These are phyloP conservation scores for Chlorociboria aeruginascens DNA, from an alignment of 495 filamentous ascomycete genomes.

Conservation along the genomic window DNA sequence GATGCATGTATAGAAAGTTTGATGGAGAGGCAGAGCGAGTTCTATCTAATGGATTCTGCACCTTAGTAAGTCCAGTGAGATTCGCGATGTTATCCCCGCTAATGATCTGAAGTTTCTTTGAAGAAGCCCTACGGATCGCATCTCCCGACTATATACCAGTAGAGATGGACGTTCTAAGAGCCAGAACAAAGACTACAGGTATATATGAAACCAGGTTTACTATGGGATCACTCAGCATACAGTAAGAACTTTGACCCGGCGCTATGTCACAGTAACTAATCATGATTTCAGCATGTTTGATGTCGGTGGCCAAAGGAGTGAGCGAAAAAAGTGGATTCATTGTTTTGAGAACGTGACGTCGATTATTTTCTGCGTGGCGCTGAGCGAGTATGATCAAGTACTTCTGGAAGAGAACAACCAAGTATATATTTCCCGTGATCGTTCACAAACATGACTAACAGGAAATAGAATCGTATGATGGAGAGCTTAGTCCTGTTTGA, in stretches of 20 bases:
- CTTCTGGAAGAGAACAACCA: constrained; percentile 94
- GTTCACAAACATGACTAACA: constrained; percentile 18
- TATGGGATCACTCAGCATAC: constrained; percentile 97
- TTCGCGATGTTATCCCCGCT: constrained; percentile 10
- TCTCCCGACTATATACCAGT: constrained; percentile 73
- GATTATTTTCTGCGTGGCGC: constrained; percentile 98
- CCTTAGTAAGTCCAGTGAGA: constrained; percentile 66
- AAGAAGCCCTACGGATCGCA: constrained; percentile 82
- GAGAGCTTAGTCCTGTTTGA: constrained; percentile 96
- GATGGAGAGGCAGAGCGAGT: constrained; percentile 92
- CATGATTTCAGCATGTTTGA: constrained; percentile 67
- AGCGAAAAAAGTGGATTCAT: constrained; percentile 99
- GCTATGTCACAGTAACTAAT: neutral
- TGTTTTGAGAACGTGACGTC: constrained; percentile 99
- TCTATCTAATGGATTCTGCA: constrained; percentile 98
- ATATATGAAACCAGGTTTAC: constrained; percentile 97
- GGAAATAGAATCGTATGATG: constrained; percentile 91
- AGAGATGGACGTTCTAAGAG: constrained; percentile 87
- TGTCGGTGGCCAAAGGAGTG: constrained; percentile 91
- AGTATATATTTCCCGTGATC: constrained; percentile 33
- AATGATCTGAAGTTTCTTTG: constrained; percentile 65
- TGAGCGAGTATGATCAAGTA: constrained; percentile 98
- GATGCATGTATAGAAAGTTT: constrained; percentile 74
- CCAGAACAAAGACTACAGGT: constrained; percentile 97
- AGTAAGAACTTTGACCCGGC: constrained; percentile 47